A percentile compares a stretch with the other conserved stretches of the same genome.
Conservation (phyloP, 2,329 filamentous ascomycete genomes). For the Penicillium psychrosexuale region DNA sequence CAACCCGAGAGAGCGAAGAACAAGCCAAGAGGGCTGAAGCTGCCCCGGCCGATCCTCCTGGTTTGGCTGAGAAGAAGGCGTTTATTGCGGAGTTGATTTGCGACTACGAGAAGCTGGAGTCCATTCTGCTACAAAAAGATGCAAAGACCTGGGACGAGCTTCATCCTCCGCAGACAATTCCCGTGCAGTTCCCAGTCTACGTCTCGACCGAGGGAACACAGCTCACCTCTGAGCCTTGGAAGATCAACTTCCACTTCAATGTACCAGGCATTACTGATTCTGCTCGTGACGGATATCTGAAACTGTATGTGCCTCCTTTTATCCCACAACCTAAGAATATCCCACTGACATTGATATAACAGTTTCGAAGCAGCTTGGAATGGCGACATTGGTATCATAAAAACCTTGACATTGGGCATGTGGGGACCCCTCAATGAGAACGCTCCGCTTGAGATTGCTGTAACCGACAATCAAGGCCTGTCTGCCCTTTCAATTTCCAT, state of each 20-base stretch:
- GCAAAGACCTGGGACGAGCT: conserved; percentile 67
- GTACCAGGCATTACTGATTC: conserved; percentile 51
- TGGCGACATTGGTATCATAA: conserved; percentile 63
- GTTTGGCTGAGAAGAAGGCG: conserved; percentile 51
- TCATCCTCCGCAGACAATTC: conserved; percentile 45
- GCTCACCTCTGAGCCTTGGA: conserved; percentile 37
- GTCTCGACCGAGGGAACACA: conserved; percentile 7
- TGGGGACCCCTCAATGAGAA: conserved; percentile 50
- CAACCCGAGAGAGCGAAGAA: conserved; percentile 38
- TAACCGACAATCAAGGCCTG: conserved; percentile 51
- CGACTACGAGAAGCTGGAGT: conserved; percentile 56
- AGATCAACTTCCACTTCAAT: conserved; percentile 52
- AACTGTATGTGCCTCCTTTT: conserved; percentile 52
- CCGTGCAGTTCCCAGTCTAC: background rate
- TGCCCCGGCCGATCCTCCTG: conserved; percentile 12
- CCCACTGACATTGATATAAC: conserved; percentile 49
- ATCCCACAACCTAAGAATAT: conserved; percentile 44
- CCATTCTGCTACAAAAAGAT: conserved; percentile 52
- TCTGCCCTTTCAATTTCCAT: conserved; percentile 68
- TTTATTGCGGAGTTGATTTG: conserved; percentile 53
- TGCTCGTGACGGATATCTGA: conserved; percentile 58
- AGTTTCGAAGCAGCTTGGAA: conserved; percentile 65
- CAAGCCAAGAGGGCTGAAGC: conserved; percentile 20
- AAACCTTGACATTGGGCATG: conserved; percentile 28
- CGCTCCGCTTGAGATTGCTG: conserved; percentile 62